These are phyloP conservation scores for Karstenula rhodostoma DNA, from an alignment of 2,329 filamentous ascomycete genomes.

Conservation along the genomic window DNA sequence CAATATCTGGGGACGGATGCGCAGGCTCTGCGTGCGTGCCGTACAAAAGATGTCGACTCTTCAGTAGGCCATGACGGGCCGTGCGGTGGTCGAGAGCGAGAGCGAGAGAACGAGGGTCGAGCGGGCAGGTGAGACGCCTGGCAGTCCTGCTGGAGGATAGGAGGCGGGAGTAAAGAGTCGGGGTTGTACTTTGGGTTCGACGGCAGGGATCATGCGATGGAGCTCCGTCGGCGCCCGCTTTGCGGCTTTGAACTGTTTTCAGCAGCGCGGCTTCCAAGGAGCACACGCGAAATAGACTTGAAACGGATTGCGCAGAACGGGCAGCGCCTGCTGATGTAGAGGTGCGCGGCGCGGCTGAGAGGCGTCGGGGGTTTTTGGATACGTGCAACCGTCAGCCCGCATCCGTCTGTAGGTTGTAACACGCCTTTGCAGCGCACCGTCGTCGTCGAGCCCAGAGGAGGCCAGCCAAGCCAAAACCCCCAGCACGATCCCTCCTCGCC, in stretches of 20 bases:
- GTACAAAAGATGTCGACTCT: not conserved
- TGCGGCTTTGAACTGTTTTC: constrained; percentile 11
- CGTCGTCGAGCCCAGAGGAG: not conserved
- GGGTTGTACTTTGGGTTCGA: constrained; percentile 1
- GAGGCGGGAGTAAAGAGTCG: constrained; percentile 1
- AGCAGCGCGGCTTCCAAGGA: constrained; percentile 8
- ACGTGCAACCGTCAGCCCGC: constrained; percentile 5
- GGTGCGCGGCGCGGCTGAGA: constrained; percentile 1
- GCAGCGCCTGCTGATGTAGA: constrained; percentile 14
- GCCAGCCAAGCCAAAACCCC: not conserved
- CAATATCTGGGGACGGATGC: not conserved
- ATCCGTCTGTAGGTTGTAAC: constrained; percentile 7
- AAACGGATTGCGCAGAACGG: constrained; percentile 3
- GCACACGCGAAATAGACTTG: not conserved
- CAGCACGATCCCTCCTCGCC: not conserved
- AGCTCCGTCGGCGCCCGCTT: constrained; percentile 1
- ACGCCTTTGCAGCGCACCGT: not conserved
- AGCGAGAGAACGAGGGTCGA: not conserved
- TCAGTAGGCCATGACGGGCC: constrained; percentile 22
- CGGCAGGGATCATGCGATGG: constrained; percentile 5
- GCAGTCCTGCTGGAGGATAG: constrained; percentile 11
- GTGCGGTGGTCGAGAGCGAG: not conserved
- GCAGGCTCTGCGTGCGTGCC: constrained; percentile 3
- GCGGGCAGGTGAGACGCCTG: constrained; percentile 15
- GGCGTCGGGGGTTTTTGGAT: not conserved